Evolutionary conservation across 179 eudicot species (phyloP).

Genomic region (Corrigiola litoralis): DNA sequence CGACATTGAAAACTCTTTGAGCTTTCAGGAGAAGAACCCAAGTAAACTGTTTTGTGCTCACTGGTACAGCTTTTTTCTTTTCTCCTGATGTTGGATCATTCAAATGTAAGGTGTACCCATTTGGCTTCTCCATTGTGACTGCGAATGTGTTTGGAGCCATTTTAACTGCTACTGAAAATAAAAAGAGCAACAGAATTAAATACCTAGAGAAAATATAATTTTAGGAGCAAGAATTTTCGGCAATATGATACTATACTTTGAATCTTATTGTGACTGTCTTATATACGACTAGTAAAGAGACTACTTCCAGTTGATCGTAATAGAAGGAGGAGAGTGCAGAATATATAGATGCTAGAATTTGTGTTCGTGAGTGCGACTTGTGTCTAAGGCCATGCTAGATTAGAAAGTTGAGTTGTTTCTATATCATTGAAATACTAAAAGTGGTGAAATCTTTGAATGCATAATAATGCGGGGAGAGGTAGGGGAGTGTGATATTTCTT

Average conservation of each 20-base stretch:
- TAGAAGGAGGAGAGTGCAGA: too few species aligned
- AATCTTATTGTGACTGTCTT: too few species aligned
- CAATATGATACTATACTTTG: background rate
- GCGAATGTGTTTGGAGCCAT: slow-evolving; percentile 57
- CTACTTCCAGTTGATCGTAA: too few species aligned
- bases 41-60: slow-evolving; percentile 47
- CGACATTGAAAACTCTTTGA: slow-evolving; percentile 32
- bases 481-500: background rate
- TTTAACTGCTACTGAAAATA: background rate
- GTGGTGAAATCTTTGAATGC: background rate
- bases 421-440: background rate
- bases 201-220: too few species aligned
- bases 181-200: background rate
- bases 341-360: too few species aligned
- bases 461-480: background rate
- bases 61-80: slow-evolving; percentile 31
- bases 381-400: background rate
- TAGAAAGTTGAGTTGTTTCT: background rate
- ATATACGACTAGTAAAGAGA: too few species aligned
- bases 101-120: slow-evolving; percentile 20
- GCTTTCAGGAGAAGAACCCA: slow-evolving; percentile 47
- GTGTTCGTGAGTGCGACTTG: background rate
- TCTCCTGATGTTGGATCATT: slow-evolving; percentile 23
- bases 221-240: background rate
- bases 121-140: slow-evolving; percentile 45